Conservation (phyloP, 2,329 filamentous ascomycete species). For the Cadophora gregata region DNA sequence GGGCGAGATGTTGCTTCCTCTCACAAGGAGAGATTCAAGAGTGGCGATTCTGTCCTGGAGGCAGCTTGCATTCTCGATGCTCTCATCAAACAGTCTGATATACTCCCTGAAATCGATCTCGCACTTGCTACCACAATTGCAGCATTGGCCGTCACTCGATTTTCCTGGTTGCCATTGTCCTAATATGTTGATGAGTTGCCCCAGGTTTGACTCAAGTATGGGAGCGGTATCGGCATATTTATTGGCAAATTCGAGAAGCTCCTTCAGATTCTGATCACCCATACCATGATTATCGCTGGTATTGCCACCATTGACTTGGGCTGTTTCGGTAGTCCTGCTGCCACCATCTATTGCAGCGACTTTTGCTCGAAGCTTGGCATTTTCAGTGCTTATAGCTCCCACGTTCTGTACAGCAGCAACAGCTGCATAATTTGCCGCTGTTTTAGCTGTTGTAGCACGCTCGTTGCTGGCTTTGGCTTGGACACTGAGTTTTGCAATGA, state of each 20-base stretch:
- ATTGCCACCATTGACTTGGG: neutral
- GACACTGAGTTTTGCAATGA: neutral
- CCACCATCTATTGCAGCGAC: neutral
- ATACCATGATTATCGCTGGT: neutral
- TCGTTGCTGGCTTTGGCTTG: constrained; percentile 3
- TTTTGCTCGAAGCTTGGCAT: neutral
- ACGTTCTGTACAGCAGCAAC: neutral
- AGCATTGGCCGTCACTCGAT: neutral
- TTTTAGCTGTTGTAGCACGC: neutral
- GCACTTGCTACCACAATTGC: neutral
- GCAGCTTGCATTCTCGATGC: neutral
- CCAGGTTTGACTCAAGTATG: neutral
- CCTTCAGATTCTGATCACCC: constrained; percentile 1
- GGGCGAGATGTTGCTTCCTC: neutral
- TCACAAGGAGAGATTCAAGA: neutral
- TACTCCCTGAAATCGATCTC: constrained; percentile 8
- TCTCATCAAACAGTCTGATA: constrained; percentile 7
- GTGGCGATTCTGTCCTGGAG: neutral
- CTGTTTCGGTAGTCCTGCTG: neutral
- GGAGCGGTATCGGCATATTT: neutral
- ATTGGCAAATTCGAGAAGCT: constrained; percentile 5
- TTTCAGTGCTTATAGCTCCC: neutral
- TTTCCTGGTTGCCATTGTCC: neutral
- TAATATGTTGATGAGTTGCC: neutral
- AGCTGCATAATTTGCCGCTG: neutral